phyloP scores from a whole-genome alignment of 2,329 filamentous ascomycete genomes.

The Stylonectria norvegica region DNA sequence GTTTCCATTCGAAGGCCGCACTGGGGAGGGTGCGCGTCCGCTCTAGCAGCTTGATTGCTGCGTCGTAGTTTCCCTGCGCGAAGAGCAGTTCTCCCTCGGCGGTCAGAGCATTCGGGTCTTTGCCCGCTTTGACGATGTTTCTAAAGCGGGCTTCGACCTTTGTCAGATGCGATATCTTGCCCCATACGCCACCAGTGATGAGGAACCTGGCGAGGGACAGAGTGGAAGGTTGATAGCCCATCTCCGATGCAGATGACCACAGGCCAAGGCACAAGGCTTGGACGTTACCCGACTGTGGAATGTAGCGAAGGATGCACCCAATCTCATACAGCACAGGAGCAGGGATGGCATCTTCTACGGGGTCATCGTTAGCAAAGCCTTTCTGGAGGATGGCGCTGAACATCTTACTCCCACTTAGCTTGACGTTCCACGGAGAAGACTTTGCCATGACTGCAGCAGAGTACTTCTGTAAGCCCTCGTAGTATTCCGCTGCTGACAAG shows the following conservation, averaged over 20 bases:
- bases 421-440: constrained; percentile 17
- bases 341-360: constrained; percentile 19
- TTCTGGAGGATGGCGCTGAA: background rate
- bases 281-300: constrained; percentile 5
- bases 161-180: constrained; percentile 12
- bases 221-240: constrained; percentile 30
- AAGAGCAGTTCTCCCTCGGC: constrained; percentile 31
- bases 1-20: constrained; percentile 27
- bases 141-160: constrained; percentile 29
- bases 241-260: constrained; percentile 32
- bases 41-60: constrained; percentile 20
- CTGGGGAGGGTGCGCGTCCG: constrained; percentile 22
- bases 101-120: constrained; percentile 35
- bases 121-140: constrained; percentile 27
- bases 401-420: constrained; percentile 22
- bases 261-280: constrained; percentile 22
- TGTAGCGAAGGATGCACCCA: constrained; percentile 27
- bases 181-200: constrained; percentile 18
- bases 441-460: constrained; percentile 19
- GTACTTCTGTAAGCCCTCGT: constrained; percentile 21
- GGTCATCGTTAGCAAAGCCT: constrained; percentile 1
- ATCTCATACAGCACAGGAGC: constrained; percentile 24
- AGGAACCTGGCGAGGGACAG: constrained; percentile 27
- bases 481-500: constrained; percentile 24
- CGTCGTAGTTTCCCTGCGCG: constrained; percentile 20